Evolutionary conservation across 257 asterid species (phyloP).

Genomic region (Petrea volubilis): DNA sequence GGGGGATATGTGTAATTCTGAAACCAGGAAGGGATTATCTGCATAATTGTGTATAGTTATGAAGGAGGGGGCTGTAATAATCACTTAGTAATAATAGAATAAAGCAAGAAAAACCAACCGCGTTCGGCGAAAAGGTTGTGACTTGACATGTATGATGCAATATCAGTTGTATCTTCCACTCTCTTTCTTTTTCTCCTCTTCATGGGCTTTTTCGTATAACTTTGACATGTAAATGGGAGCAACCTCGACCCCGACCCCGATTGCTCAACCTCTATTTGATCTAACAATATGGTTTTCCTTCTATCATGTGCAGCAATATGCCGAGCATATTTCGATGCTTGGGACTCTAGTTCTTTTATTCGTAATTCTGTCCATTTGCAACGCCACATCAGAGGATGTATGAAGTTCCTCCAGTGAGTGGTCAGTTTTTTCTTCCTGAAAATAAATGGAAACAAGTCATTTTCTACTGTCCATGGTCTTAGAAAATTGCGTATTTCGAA

Average conservation of each 20-base stretch:
- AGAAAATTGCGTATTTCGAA: background rate
- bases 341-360: conserved; percentile 67
- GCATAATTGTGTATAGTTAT: too few relatives aligned
- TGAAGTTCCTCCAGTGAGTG: conserved; percentile 78
- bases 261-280: conserved; percentile 46
- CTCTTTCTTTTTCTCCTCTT: conserved; percentile 76
- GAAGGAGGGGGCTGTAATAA: too few relatives aligned
- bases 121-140: conserved; percentile 71
- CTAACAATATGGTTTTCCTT: conserved; percentile 40
- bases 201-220: conserved; percentile 46
- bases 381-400: conserved; percentile 92
- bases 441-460: conserved; percentile 9
- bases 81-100: background rate
- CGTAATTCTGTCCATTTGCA: conserved; percentile 87
- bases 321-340: conserved; percentile 55
- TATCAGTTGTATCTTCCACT: conserved; percentile 59
- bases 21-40: too few relatives aligned
- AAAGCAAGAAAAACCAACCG: conserved; percentile 43
- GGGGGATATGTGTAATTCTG: too few relatives aligned
- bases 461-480: too few relatives aligned
- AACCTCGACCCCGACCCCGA: conserved; percentile 63
- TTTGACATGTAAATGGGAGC: conserved; percentile 44
- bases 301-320: conserved; percentile 43
- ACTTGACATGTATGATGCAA: conserved; percentile 55
- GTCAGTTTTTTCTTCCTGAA: conserved; percentile 85